These are phyloP conservation scores for Lactarius hatsudake DNA, from an alignment of 768 basidiomycete genomes.

Conservation along the genomic window DNA sequence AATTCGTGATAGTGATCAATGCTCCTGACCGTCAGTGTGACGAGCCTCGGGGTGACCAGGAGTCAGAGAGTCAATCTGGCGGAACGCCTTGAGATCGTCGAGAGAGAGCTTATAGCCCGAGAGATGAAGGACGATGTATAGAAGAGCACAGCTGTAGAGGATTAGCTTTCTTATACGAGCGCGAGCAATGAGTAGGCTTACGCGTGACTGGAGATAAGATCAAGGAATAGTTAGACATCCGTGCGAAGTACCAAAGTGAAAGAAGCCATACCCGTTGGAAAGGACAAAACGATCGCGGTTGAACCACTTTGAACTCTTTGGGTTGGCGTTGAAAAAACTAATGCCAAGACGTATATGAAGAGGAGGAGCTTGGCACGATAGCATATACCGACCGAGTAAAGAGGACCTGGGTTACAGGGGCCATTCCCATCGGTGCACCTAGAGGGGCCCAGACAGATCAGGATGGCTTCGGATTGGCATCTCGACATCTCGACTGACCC, in stretches of 20 bases:
- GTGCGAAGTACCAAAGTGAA: neutral
- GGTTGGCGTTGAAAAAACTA: slow-evolving; percentile 87
- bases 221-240: slow-evolving; percentile 17
- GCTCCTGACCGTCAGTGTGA: slow-evolving; percentile 56
- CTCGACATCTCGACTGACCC: slow-evolving; percentile 43
- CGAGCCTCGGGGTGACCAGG: slow-evolving; percentile 89
- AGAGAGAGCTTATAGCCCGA: slow-evolving; percentile 88
- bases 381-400: slow-evolving; percentile 67
- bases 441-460: neutral
- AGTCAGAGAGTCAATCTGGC: slow-evolving; percentile 85
- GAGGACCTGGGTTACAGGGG: slow-evolving; percentile 76
- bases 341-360: slow-evolving; percentile 7
- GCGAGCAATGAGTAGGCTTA: slow-evolving; percentile 41
- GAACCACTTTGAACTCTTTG: slow-evolving; percentile 88
- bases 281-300: slow-evolving; percentile 97
- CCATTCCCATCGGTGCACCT: slow-evolving; percentile 96
- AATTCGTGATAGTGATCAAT: slow-evolving; percentile 7
- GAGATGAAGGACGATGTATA: slow-evolving; percentile 90
- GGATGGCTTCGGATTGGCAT: neutral
- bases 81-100: slow-evolving; percentile 92
- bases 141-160: slow-evolving; percentile 74
- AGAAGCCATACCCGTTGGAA: slow-evolving; percentile 76
- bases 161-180: neutral
- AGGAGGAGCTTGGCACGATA: neutral
- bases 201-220: slow-evolving; percentile 57